Percentiles rank a stretch among this genome's conserved stretches.
These are phyloP conservation scores for Microglena sp. DNA, from an alignment of 139 green algal species.

Conservation along the genomic window DNA sequence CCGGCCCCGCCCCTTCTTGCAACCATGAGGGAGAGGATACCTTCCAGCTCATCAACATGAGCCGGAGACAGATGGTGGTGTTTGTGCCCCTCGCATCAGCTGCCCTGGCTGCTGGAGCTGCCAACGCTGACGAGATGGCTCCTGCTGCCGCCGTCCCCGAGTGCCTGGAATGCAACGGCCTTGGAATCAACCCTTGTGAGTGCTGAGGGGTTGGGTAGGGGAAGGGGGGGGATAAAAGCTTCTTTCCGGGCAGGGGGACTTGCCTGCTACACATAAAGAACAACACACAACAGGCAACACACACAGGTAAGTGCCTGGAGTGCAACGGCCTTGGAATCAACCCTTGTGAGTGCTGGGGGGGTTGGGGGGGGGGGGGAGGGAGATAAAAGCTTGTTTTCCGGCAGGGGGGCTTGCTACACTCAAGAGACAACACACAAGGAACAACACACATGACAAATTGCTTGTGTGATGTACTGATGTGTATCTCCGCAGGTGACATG, in stretches of 20 bases:
- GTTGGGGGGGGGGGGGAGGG: no score
- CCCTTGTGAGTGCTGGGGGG: constrained; percentile 45
- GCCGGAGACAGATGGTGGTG: constrained; percentile 28
- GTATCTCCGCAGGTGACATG: constrained; percentile 74
- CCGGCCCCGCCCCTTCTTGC: no score
- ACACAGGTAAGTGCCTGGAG: constrained; percentile 51
- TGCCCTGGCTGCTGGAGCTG: background rate
- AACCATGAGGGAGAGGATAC: no score
- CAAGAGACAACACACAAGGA: no score
- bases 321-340: constrained; percentile 68
- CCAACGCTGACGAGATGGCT: background rate
- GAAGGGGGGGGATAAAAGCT: no score
- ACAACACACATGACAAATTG: constrained; percentile 33
- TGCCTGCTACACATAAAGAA: no score
- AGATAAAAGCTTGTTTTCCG: no score
- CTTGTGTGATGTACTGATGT: constrained; percentile 8
- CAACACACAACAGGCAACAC: no score
- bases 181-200: constrained; percentile 66
- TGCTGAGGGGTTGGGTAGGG: background rate
- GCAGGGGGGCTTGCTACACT: no score
- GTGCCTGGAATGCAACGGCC: constrained; percentile 75
- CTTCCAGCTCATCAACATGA: constrained; percentile 27
- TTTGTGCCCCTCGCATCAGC: constrained; percentile 18
- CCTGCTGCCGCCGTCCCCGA: background rate
- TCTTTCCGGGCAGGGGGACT: no score